A percentile compares a stretch with the other conserved stretches of the same genome.
phyloP scores from a whole-genome alignment of 495 filamentous ascomycete genomes.

The Aspergillus homomorphus region DNA sequence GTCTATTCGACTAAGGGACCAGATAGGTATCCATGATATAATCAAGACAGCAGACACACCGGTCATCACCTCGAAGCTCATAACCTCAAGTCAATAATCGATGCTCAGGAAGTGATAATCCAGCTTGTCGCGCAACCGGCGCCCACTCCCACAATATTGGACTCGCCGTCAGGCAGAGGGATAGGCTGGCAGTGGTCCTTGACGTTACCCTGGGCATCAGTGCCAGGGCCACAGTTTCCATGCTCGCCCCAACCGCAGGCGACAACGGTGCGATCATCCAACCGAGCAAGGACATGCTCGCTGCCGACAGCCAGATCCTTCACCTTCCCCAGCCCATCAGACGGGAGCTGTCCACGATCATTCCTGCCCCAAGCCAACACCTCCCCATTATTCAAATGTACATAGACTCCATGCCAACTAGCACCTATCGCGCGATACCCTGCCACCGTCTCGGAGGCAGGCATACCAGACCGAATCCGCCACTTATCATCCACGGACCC shows the following conservation, averaged over 20 bases:
- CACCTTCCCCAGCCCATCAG: constrained; percentile 48
- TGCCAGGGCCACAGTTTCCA: constrained; percentile 82
- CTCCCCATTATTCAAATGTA: constrained; percentile 43
- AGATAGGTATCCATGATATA: not conserved
- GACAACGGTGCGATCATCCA: constrained; percentile 56
- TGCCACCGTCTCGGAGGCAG: constrained; percentile 22
- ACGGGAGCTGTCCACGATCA: constrained; percentile 79
- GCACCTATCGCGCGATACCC: constrained; percentile 50
- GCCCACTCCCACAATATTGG: constrained; percentile 54
- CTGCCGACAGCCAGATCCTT: constrained; percentile 71
- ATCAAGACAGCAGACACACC: not conserved
- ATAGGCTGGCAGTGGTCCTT: constrained; percentile 62
- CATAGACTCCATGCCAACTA: constrained; percentile 79
- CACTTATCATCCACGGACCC: constrained; percentile 64
- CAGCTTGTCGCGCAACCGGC: constrained; percentile 91
- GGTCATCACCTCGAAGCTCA: not conserved
- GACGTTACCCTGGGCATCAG: constrained; percentile 58
- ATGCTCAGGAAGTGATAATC: constrained; percentile 50
- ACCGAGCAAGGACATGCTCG: constrained; percentile 75
- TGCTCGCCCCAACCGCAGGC: constrained; percentile 97
- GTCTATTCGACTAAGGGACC: constrained; percentile 41
- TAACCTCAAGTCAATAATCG: not conserved
- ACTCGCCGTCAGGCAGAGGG: constrained; percentile 36
- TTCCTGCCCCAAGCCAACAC: constrained; percentile 64
- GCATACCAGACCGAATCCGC: constrained; percentile 48